Evolutionary conservation across 345 rosid genomes (phyloP), one percentile per base, ranked within the genome.

Genomic region (Bruguiera parviflora): DNA sequence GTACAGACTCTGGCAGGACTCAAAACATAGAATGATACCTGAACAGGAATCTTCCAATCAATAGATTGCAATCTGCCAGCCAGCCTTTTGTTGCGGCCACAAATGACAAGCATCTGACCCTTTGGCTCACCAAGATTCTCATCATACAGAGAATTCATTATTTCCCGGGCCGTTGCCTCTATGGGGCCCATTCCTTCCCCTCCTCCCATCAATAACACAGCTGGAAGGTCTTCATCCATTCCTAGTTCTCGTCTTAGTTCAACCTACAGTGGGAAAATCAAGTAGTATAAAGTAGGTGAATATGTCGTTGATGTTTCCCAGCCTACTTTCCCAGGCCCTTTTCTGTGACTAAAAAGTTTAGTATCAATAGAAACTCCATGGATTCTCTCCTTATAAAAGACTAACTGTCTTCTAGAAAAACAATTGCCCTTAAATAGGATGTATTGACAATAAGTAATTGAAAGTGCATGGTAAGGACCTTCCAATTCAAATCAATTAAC

Each of bases 141-240:
- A 65, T 96, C 86, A 76, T 86, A 90, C 73, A 96, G 82, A 21
- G 92, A 87, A 79, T 89, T 77, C 46, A 84, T 95, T 55, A 96
- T 92, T 39, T 94, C 98, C 61, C 81, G 79, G 49, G 99, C 97
- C 71, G 98, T 92, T 71, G 90, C 87, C 84, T 96, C 99, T 28
- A 96, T 92, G 13, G 99, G 99, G 8, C 98, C 99, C 99, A 96
- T 96, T 58, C 99, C 99, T 84, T 96, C 99, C 68, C 98, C 99
- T 81, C 99, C 99, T 16, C 99, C 99, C 99, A 92, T 96, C 70
- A 96, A 77, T 75, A 96, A 76, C 49, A 90, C 97, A 60, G 98
- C 96, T 28, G 99, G 99, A 77, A 96, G 98, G 74, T 85, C 83
- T 81, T 84, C 92, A 74, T 92, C 89, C 99, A 96, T 89, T 35